Evolutionary conservation across 495 filamentous ascomycete species (phyloP).

Genomic region (Neurospora intermedia): DNA sequence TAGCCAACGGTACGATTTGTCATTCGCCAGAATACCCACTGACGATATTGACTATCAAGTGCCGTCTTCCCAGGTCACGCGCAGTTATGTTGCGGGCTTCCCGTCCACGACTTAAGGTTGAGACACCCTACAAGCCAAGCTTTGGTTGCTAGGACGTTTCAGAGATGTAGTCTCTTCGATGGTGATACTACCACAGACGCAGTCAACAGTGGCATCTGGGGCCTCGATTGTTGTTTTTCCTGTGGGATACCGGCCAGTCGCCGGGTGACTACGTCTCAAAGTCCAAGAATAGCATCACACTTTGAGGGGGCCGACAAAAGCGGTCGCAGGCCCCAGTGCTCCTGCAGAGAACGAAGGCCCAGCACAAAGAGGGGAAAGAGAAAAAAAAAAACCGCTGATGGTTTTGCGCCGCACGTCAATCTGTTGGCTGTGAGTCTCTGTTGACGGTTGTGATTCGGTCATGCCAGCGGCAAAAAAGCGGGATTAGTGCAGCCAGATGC

Average conservation of each 20-base stretch:
- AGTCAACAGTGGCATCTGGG: background rate
- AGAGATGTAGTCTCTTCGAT: background rate
- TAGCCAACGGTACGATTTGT: background rate
- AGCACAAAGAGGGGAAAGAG: background rate
- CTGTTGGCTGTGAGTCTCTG: background rate
- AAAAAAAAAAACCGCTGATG: background rate
- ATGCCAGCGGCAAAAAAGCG: background rate
- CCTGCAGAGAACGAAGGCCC: background rate
- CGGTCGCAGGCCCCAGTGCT: background rate
- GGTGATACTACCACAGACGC: background rate
- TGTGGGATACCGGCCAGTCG: background rate
- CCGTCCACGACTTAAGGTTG: background rate
- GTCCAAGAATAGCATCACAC: background rate
- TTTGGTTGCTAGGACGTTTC: background rate
- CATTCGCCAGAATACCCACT: background rate
- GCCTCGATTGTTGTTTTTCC: background rate
- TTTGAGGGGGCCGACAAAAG: background rate
- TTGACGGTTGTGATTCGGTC: background rate
- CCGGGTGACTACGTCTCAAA: background rate
- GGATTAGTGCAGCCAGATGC: background rate
- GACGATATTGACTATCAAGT: background rate
- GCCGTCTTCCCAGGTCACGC: background rate
- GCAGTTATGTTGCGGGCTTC: slow-evolving; percentile 1
- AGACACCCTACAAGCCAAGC: background rate
- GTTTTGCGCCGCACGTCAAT: background rate